phyloP scores from a whole-genome alignment of 148 eudicot genomes.

The Diospyros kaki region DNA sequence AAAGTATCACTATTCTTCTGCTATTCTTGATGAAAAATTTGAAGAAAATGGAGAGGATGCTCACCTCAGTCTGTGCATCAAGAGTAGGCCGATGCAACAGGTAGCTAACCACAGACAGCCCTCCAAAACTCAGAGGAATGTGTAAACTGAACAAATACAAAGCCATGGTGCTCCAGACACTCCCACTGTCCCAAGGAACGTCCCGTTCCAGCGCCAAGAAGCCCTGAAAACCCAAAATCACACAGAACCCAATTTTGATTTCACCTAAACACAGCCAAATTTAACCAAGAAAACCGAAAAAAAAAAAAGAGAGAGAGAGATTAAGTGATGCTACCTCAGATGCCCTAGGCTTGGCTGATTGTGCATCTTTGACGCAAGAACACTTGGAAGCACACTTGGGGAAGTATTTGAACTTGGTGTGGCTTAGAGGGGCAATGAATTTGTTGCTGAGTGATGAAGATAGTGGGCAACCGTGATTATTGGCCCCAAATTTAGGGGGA shows the following conservation, averaged over 20 bases:
- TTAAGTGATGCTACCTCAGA: too few relatives aligned
- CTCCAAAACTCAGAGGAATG: conserved; percentile 85
- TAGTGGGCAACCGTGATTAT: too few relatives aligned
- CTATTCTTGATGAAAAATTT: not conserved
- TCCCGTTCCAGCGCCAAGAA: conserved; percentile 62
- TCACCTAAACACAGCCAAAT: not conserved
- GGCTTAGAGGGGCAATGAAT: too few relatives aligned
- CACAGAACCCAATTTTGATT: not conserved
- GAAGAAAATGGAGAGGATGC: not conserved
- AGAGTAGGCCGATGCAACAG: conserved; percentile 53
- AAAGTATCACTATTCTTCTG: not conserved
- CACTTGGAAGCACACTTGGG: too few relatives aligned
- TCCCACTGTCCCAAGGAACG: conserved; percentile 55
- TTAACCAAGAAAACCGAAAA: not conserved
- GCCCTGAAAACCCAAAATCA: conserved; percentile 25
- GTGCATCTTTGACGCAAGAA: too few relatives aligned
- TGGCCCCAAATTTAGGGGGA: too few relatives aligned
- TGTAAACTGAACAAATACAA: conserved; percentile 82
- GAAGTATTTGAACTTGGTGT: too few relatives aligned
- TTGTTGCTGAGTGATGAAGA: too few relatives aligned
- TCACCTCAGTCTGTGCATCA: conserved; percentile 59
- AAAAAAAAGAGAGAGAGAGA: not conserved
- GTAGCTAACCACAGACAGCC: conserved; percentile 53
- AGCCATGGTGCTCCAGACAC: conserved; percentile 64
- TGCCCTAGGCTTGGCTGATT: too few relatives aligned